Evolutionary conservation across 345 rosid genomes (phyloP), one percentile per base, ranked within the genome.

Genomic region (Bruguiera sexangula): DNA sequence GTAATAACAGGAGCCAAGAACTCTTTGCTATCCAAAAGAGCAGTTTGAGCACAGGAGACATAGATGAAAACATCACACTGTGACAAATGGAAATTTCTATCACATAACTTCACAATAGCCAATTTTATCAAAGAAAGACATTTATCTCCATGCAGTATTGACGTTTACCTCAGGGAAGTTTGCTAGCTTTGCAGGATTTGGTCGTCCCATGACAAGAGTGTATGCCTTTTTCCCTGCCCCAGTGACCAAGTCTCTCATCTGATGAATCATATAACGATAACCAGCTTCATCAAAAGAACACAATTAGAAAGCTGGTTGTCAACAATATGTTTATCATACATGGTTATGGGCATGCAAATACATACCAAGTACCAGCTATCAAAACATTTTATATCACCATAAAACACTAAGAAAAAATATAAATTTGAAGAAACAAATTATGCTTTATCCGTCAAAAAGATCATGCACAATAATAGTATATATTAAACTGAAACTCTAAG

Each of bases 171-270:
- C 97, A 0, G 93, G 99, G 69, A 91, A 94, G 81, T 94, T 94
- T 48, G 97, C 99, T 61, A 94, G 96, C 78, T 94, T 94, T 62
- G 96, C 90, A 20, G 97, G 96, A 73, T 94, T 94, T 66, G 96
- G 97, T 74, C 86, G 85, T 72, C 97, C 97, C 96, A 91, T 89
- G 56, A 89, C 96, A 80, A 94, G 87, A 67, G 85, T 88, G 73
- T 94, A 94, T 51, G 89, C 84, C 69, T 87, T 91, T 79, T 94
- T 94, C 11, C 99, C 96, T 59, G 91, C 87, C 61, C 75, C 77
- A 20, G 81, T 78, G 69, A 89, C 80, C 58, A 94, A 78, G 43
- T 88, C 96, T 76, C 87, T 91, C 90, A 94, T 89, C 76, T 81
- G 93, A 73, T 87, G 85, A 80, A 94, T 89, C 96, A 88, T 87